A percentile compares a stretch with the other conserved stretches of the same genome.
Conservation (phyloP, 148 eudicot genomes). For the Hydrangea macrophylla region DNA sequence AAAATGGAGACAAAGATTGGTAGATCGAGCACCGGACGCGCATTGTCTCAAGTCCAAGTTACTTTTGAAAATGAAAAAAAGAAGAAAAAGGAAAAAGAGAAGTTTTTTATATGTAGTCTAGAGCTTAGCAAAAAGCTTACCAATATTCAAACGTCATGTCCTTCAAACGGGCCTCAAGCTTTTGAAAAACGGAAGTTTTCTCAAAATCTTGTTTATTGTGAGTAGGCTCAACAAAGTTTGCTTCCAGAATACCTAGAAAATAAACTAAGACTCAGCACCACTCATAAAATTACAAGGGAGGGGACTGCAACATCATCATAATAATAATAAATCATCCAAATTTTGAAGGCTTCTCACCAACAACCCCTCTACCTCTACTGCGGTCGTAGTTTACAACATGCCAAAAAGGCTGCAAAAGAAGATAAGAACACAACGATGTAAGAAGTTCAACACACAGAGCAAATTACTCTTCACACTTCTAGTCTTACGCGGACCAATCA, state of each 20-base stretch:
- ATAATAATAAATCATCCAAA: neutral
- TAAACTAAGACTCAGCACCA: neutral
- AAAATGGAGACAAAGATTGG: too few species aligned
- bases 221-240: slow-evolving; percentile 80
- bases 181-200: slow-evolving; percentile 76
- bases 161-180: slow-evolving; percentile 74
- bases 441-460: neutral
- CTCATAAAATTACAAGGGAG: neutral
- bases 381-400: slow-evolving; percentile 52
- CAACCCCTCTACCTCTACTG: slow-evolving; percentile 93
- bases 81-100: too few species aligned
- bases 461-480: neutral
- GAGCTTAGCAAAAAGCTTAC: slow-evolving; percentile 31
- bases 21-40: too few species aligned
- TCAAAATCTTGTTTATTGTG: slow-evolving; percentile 94
- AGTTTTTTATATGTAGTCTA: neutral
- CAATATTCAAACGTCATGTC: slow-evolving; percentile 91
- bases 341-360: slow-evolving; percentile 49
- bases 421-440: slow-evolving; percentile 8
- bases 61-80: too few species aligned
- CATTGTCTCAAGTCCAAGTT: too few species aligned
- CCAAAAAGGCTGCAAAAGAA: slow-evolving; percentile 83
- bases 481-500: neutral
- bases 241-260: slow-evolving; percentile 72
- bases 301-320: neutral